Conservation (phyloP, 148 eudicot species). For the Vaccinium darrowii region DNA sequence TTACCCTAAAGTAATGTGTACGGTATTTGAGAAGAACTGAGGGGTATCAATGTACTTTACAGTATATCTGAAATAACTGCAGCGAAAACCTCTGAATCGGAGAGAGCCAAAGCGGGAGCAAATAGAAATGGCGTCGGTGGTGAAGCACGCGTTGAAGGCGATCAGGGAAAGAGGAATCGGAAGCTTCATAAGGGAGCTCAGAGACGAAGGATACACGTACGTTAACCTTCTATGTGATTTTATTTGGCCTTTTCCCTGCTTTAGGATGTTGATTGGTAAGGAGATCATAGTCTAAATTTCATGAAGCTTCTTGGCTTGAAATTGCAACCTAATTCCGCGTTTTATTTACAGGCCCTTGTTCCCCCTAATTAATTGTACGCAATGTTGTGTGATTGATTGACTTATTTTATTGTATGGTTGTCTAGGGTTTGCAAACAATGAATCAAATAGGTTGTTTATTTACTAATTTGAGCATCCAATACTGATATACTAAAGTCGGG, state of each 20-base stretch:
- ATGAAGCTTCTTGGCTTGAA: not conserved
- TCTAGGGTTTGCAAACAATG: not conserved
- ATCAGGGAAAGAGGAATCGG: constrained; percentile 70
- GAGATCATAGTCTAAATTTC: not conserved
- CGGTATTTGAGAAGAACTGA: not conserved
- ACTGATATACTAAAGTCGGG: too few species aligned
- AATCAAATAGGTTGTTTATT: not conserved
- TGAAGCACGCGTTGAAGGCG: constrained; percentile 49
- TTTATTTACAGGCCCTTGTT: not conserved
- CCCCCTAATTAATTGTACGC: not conserved
- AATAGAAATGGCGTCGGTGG: constrained; percentile 67
- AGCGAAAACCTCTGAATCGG: not conserved
- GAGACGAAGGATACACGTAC: constrained; percentile 71
- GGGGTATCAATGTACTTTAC: not conserved
- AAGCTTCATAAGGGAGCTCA: constrained; percentile 59
- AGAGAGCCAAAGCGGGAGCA: constrained; percentile 6
- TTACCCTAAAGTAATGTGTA: not conserved
- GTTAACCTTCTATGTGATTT: constrained; percentile 14
- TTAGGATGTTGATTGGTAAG: not conserved
- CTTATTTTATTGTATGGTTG: not conserved
- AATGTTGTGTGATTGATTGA: not conserved
- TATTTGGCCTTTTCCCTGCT: not conserved
- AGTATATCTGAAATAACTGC: not conserved
- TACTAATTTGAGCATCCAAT: not conserved
- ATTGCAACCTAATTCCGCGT: not conserved